A percentile compares a stretch with the other conserved stretches of the same genome.
These are phyloP conservation scores for Parachaetomium inaequale DNA, from an alignment of 495 filamentous ascomycete species.

Conservation along the genomic window DNA sequence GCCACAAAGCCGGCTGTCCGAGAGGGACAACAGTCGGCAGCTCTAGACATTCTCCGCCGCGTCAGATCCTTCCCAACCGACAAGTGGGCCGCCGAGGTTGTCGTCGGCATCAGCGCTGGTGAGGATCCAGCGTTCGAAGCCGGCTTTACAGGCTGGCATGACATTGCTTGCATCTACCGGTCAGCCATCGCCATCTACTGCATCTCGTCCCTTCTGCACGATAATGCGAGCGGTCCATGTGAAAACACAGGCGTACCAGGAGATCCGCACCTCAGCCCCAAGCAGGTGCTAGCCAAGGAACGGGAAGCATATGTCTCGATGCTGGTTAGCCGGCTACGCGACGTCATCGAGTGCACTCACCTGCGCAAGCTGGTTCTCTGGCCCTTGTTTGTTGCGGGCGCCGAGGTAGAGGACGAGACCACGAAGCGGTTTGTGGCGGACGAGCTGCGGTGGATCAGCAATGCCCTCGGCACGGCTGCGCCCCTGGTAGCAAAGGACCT, in stretches of 20 bases:
- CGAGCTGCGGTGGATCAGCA: conserved; percentile 9
- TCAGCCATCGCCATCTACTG: conserved; percentile 10
- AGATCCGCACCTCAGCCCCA: not conserved
- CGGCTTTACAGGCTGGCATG: not conserved
- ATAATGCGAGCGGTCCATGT: not conserved
- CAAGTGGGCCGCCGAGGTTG: conserved; percentile 10
- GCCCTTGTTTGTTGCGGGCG: conserved; percentile 4
- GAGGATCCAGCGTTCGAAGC: not conserved
- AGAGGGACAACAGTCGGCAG: not conserved
- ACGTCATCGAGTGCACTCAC: not conserved
- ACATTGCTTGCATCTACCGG: conserved; percentile 1
- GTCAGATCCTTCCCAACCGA: not conserved
- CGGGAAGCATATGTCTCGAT: not conserved
- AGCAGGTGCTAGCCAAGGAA: not conserved
- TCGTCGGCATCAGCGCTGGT: not conserved
- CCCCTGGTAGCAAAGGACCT: conserved; percentile 7
- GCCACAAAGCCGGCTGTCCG: too few relatives aligned
- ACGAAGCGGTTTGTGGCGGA: not conserved
- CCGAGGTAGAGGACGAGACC: not conserved
- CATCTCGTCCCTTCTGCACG: not conserved
- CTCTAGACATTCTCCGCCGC: conserved; percentile 6
- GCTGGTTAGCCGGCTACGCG: not conserved
- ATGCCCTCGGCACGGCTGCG: conserved; percentile 2
- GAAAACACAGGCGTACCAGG: not conserved
- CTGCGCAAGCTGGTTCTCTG: conserved; percentile 10